Base-by-base conservation (phyloP, 75 land plant genomes). In the Pinus taeda region DNA sequence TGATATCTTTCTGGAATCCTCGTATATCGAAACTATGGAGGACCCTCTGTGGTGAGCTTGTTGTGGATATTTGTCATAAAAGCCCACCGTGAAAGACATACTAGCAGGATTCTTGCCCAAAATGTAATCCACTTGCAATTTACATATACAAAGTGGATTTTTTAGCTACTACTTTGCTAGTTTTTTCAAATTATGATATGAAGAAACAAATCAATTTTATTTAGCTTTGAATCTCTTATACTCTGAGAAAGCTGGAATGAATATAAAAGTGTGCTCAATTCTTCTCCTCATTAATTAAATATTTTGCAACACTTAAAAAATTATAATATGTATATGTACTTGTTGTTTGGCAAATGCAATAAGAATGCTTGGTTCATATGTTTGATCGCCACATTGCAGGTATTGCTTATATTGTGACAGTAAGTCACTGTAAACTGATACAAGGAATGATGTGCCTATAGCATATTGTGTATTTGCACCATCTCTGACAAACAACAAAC, bases 401-500 rank as follows among this genome's bases (percentile, higher is more conserved):
- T 74, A 71, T 53, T 81, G 84, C 18, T 82, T 76, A 79, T 81
- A 59, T 36, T 61, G 62, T 13, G 78, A 74, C 21, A 89, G 88
- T 13, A 87, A 15, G 59, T 92, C 88, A 57, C 83, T 74, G 79
- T 90, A 96, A 6, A 88, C 67, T 49, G 79, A 78, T 73, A 85
- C 78, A 39, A 96, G 56, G 75, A 87, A 77, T 4, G 98, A 82
- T 11, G 90, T 81, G 13, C 91, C 82, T 6, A 88, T 90, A 17
- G 76, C 92, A 61, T 96, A 96, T 74, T 93, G 98, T 1, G 94
- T 86, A 85, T 96, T 96, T 37, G 98, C 96, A 24, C 98, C 98
- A 57, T 87, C 87, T 71, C 98, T 82, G 26, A 90, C 73, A 75
- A 91, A 87, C 33, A 96, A 64, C 84, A 96, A 37, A 5, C 98